A percentile compares a stretch with the other conserved stretches of the same genome.
Evolutionary conservation across 129 eudicot species (phyloP).

Genomic region (Centaurea solstitialis): DNA sequence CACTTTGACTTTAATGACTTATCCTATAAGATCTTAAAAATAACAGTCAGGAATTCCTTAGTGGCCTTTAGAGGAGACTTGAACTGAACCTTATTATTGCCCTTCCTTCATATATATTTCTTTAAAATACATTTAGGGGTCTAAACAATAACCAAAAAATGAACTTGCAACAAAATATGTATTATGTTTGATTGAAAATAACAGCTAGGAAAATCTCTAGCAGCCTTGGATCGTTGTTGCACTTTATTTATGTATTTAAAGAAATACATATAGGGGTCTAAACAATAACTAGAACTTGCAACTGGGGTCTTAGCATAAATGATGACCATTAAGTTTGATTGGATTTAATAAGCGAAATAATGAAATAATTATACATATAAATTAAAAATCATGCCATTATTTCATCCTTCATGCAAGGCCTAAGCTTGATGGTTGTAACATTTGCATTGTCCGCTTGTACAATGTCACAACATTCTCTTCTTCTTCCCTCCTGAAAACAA

Average conservation of each 20-base stretch:
- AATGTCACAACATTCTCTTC: slow-evolving; percentile 71
- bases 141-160: not conserved
- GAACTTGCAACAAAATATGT: not conserved
- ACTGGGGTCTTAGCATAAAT: not conserved
- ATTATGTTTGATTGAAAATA: too few relatives aligned
- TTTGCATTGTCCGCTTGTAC: slow-evolving; percentile 25
- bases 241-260: too few relatives aligned
- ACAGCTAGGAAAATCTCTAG: too few relatives aligned
- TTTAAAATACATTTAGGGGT: not conserved
- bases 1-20: too few relatives aligned
- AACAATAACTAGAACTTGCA: not conserved
- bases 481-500: slow-evolving; percentile 43
- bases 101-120: not conserved
- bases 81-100: not conserved
- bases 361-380: not conserved
- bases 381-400: slow-evolving; percentile 21
- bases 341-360: not conserved
- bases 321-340: not conserved
- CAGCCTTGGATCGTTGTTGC: too few relatives aligned
- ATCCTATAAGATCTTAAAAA: not conserved
- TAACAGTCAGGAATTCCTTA: not conserved
- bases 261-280: not conserved
- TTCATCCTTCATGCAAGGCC: slow-evolving; percentile 54
- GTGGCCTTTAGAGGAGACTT: not conserved
- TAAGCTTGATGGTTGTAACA: slow-evolving; percentile 41